Evolutionary conservation across 2,329 filamentous ascomycete genomes (phyloP).

Genomic region (Zasmidium angulare): DNA sequence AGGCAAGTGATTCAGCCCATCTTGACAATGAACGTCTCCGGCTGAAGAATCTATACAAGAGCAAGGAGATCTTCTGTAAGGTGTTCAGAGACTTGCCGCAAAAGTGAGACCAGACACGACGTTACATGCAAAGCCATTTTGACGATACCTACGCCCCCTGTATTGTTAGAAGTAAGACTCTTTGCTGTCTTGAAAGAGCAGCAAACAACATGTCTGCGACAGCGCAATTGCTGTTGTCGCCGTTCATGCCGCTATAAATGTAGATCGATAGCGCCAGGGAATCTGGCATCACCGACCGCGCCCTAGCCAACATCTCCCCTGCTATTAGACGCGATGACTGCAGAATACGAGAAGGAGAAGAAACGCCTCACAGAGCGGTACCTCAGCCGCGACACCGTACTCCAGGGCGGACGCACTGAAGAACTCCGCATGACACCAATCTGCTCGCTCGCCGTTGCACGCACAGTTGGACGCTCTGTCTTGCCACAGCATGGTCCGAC

Average conservation of each 20-base stretch:
- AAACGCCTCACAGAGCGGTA: neutral
- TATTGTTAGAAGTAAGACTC: neutral
- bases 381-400: neutral
- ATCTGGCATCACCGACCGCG: neutral
- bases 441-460: conserved; percentile 21
- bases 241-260: neutral
- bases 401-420: neutral
- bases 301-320: neutral
- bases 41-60: conserved; percentile 84
- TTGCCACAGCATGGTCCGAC: conserved; percentile 30
- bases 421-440: conserved; percentile 21
- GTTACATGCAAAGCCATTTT: neutral
- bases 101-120: conserved; percentile 20
- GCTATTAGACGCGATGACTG: neutral
- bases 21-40: conserved; percentile 92
- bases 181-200: neutral
- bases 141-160: neutral
- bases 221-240: neutral
- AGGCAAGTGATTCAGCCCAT: conserved; percentile 91
- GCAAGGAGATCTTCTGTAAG: conserved; percentile 82
- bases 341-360: conserved; percentile 7
- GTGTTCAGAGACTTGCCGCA: conserved; percentile 61
- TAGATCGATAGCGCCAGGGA: neutral
- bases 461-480: neutral
- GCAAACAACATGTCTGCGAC: neutral